These are phyloP conservation scores for Apiotrichum porosum DNA, from an alignment of 1,284 basidiomycete species.

Conservation along the genomic window DNA sequence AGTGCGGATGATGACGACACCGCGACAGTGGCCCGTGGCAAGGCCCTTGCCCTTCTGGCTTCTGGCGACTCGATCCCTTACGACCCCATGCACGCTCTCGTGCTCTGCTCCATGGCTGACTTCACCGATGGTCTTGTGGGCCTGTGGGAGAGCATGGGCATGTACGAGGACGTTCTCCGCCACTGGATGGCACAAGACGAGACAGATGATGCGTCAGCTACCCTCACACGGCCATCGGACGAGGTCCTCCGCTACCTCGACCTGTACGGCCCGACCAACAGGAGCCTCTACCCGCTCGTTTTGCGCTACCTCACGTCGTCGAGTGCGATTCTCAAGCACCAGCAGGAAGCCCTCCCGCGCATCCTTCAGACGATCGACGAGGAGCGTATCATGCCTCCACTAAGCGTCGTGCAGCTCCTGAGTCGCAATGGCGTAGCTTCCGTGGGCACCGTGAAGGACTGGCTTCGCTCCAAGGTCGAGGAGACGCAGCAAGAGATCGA, in stretches of 20 bases:
- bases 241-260: slow-evolving; percentile 69
- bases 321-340: slow-evolving; percentile 61
- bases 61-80: slow-evolving; percentile 61
- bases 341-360: slow-evolving; percentile 64
- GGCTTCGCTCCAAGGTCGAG: slow-evolving; percentile 73
- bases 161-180: slow-evolving; percentile 91
- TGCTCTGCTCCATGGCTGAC: slow-evolving; percentile 77
- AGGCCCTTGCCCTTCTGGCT: slow-evolving; percentile 67
- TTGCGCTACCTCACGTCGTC: slow-evolving; percentile 82
- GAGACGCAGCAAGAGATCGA: slow-evolving; percentile 70
- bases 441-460: slow-evolving; percentile 83
- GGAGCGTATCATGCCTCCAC: slow-evolving; percentile 74
- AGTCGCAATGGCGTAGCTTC: slow-evolving; percentile 80
- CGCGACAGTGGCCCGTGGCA: slow-evolving; percentile 39
- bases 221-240: slow-evolving; percentile 35
- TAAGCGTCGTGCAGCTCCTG: slow-evolving; percentile 82
- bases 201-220: background rate
- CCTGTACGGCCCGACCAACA: slow-evolving; percentile 66
- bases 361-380: slow-evolving; percentile 74
- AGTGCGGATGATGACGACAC: slow-evolving; percentile 33
- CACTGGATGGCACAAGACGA: slow-evolving; percentile 76
- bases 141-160: slow-evolving; percentile 87
- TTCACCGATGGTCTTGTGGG: slow-evolving; percentile 82
- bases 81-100: slow-evolving; percentile 83
- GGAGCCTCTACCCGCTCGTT: slow-evolving; percentile 80